Evolutionary conservation across 768 basidiomycete species (phyloP).

Genomic region (Lactarius sp.): DNA sequence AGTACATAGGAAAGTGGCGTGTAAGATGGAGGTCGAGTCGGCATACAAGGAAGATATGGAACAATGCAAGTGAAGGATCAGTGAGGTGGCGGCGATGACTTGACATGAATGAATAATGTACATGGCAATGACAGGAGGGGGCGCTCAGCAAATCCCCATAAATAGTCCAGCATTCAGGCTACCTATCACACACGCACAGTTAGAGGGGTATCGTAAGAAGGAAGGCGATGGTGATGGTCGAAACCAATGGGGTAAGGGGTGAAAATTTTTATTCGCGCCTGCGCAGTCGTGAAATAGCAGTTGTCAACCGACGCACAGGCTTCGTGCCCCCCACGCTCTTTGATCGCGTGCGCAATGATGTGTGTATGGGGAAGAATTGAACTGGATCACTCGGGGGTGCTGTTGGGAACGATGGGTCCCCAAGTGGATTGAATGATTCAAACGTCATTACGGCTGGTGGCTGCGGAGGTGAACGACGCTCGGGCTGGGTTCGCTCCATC

Average conservation of each 20-base stretch:
- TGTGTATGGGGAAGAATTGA: constrained; percentile 5
- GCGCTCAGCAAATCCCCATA: neutral
- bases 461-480: neutral
- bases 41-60: constrained; percentile 7
- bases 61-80: neutral
- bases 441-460: neutral
- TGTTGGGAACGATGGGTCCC: neutral
- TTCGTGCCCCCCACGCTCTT: constrained; percentile 13
- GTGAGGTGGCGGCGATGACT: neutral
- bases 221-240: neutral
- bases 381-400: neutral
- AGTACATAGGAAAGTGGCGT: constrained; percentile 1
- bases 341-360: constrained; percentile 12
- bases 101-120: neutral
- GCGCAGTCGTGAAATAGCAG: constrained; percentile 17
- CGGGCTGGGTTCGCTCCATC: neutral
- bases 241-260: neutral
- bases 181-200: neutral
- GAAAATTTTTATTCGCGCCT: constrained; percentile 8
- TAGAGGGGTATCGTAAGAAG: neutral
- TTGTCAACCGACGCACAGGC: constrained; percentile 7
- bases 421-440: neutral
- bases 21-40: neutral
- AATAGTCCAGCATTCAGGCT: neutral
- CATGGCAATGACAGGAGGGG: neutral